Evolutionary conservation across 2,329 filamentous ascomycete species (phyloP).

Genomic region (Colletotrichum euphorbiae): DNA sequence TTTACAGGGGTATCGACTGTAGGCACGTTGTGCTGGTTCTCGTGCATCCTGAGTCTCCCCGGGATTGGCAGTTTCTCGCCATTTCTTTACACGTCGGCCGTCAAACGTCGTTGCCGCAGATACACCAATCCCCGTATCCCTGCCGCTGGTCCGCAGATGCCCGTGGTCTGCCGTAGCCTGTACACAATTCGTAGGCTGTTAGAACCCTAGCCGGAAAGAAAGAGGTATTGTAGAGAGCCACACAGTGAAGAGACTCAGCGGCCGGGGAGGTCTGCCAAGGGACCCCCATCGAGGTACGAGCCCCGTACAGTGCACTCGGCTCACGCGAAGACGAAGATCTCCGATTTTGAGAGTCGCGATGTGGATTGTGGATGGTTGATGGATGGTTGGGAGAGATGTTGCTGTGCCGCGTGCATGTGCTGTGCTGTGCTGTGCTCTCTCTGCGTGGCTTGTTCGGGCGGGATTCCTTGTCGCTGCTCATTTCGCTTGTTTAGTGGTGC

Average conservation of each 20-base stretch:
- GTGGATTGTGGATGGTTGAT: no score
- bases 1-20: no score
- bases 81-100: conserved; percentile 30
- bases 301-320: conserved; percentile 35
- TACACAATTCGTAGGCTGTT: neutral
- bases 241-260: conserved; percentile 24
- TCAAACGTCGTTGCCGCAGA: conserved; percentile 36
- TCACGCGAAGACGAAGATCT: conserved; percentile 28
- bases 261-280: neutral
- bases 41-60: no score
- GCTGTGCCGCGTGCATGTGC: neutral
- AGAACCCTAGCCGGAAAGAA: neutral
- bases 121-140: conserved; percentile 27
- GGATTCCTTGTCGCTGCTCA: conserved; percentile 25
- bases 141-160: conserved; percentile 17
- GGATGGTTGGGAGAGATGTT: neutral
- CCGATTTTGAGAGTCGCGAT: conserved; percentile 15
- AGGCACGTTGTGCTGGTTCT: no score
- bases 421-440: conserved; percentile 9
- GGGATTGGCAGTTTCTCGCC: conserved; percentile 11
- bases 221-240: conserved; percentile 17
- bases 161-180: neutral
- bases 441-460: conserved; percentile 11
- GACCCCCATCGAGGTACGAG: conserved; percentile 5
- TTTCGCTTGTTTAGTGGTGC: conserved; percentile 29